Conservation (phyloP, 495 filamentous ascomycete genomes). For the Aspergillus affinis region DNA sequence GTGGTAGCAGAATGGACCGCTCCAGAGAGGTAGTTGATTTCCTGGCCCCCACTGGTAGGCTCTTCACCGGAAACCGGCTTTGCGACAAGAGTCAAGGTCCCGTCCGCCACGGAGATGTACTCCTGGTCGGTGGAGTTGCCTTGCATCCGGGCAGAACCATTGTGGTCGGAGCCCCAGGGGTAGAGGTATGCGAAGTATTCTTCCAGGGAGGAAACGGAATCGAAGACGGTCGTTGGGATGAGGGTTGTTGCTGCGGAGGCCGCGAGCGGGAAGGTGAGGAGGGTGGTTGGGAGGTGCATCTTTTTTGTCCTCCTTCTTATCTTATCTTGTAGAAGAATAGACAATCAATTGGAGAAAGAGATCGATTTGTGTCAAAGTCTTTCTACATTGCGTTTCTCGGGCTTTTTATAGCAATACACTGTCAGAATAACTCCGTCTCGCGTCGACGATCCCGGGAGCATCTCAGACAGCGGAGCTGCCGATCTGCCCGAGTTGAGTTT, state of each 20-base stretch:
- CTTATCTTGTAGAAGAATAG: neutral
- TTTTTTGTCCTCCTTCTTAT: neutral
- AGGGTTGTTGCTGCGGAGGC: slow-evolving; percentile 36
- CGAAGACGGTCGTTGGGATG: slow-evolving; percentile 54
- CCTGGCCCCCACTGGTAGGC: slow-evolving; percentile 47
- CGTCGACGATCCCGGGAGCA: neutral
- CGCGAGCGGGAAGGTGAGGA: slow-evolving; percentile 8
- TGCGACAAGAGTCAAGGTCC: slow-evolving; percentile 25
- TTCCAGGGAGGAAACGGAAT: slow-evolving; percentile 49
- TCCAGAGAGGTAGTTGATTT: slow-evolving; percentile 42
- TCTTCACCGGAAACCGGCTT: slow-evolving; percentile 47
- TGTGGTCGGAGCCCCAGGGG: slow-evolving; percentile 49
- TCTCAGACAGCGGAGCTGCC: neutral
- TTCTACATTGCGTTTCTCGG: too few relatives aligned
- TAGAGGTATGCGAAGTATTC: slow-evolving; percentile 55
- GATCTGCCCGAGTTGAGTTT: neutral
- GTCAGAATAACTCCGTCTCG: neutral
- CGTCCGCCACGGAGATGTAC: slow-evolving; percentile 46
- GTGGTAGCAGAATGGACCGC: slow-evolving; percentile 27
- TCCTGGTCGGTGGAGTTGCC: slow-evolving; percentile 52
- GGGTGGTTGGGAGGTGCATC: slow-evolving; percentile 6
- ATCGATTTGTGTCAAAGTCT: too few relatives aligned
- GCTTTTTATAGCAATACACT: neutral
- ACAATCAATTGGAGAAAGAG: too few relatives aligned
- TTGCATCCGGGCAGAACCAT: slow-evolving; percentile 59